Conservation (phyloP, 2,329 filamentous ascomycete genomes). For the Microdochium trichocladiopsis region DNA sequence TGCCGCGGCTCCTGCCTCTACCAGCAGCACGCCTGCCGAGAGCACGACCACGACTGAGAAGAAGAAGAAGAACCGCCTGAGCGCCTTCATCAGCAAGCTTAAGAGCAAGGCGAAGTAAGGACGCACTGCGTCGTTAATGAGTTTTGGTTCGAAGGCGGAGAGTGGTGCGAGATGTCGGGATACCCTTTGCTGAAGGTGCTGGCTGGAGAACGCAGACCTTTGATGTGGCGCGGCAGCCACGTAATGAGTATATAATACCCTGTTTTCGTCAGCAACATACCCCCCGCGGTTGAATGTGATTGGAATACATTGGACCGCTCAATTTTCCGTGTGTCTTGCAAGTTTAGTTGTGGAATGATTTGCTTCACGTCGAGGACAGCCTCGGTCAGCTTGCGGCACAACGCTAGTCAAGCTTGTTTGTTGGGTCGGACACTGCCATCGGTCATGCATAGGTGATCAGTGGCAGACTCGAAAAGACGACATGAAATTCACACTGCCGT, state of each 20-base stretch:
- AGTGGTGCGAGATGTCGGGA: background rate
- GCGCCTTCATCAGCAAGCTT: conserved; percentile 53
- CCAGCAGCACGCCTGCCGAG: conserved; percentile 19
- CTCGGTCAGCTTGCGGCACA: too few species aligned
- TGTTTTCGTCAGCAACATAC: background rate
- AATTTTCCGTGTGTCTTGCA: background rate
- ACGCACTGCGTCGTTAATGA: conserved; percentile 3
- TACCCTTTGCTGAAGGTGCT: background rate
- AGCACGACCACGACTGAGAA: conserved; percentile 37
- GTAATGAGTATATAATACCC: conserved; percentile 1
- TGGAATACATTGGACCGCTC: background rate
- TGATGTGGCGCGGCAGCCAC: background rate
- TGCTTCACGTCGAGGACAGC: too few species aligned
- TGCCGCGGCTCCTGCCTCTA: conserved; percentile 6
- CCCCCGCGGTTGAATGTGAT: background rate
- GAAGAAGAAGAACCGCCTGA: conserved; percentile 62
- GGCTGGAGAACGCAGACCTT: background rate
- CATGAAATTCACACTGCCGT: too few species aligned
- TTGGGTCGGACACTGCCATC: too few species aligned
- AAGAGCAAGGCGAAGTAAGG: conserved; percentile 34
- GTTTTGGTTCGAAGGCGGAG: background rate
- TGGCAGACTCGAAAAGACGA: too few species aligned
- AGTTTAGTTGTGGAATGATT: too few species aligned
- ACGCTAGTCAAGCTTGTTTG: too few species aligned
- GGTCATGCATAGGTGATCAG: too few species aligned